A percentile compares a stretch with the other conserved stretches of the same genome.
phyloP scores from a whole-genome alignment of 345 rosid genomes.

The Nasturtium officinale region DNA sequence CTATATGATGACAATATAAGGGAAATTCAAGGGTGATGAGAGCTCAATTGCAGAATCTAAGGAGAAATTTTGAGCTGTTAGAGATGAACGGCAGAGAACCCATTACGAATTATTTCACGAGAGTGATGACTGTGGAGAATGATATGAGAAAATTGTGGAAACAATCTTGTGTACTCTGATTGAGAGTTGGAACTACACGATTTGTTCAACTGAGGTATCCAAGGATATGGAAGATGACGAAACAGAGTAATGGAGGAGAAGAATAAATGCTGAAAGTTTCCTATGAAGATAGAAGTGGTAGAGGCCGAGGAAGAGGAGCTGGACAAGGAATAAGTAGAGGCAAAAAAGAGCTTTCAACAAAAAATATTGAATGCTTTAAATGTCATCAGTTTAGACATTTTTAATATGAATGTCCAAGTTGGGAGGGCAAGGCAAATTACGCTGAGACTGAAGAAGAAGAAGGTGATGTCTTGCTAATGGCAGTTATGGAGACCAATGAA shows the following conservation, averaged over 20 bases:
- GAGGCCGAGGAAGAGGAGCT: too few species aligned
- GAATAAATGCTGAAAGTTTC: background rate
- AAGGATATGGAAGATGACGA: background rate
- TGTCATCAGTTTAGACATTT: background rate
- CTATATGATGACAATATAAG: background rate
- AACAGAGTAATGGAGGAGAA: background rate
- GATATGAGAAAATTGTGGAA: background rate
- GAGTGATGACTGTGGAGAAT: constrained; percentile 6
- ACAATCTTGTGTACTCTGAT: background rate
- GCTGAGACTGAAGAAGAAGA: background rate
- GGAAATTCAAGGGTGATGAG: background rate
- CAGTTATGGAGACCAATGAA: background rate
- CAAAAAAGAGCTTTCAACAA: background rate
- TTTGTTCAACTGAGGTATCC: background rate
- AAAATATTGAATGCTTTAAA: background rate
- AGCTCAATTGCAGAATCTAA: background rate
- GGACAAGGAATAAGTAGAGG: background rate
- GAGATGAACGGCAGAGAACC: background rate
- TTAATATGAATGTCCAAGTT: background rate
- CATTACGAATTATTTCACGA: background rate
- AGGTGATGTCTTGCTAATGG: background rate
- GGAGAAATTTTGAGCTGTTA: background rate
- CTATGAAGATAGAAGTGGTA: background rate
- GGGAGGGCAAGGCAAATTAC: background rate
- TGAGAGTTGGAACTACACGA: background rate